Percentiles rank a stretch among this genome's conserved stretches.
Conservation (phyloP, 768 basidiomycete species). For the Tephrocybe sp. region DNA sequence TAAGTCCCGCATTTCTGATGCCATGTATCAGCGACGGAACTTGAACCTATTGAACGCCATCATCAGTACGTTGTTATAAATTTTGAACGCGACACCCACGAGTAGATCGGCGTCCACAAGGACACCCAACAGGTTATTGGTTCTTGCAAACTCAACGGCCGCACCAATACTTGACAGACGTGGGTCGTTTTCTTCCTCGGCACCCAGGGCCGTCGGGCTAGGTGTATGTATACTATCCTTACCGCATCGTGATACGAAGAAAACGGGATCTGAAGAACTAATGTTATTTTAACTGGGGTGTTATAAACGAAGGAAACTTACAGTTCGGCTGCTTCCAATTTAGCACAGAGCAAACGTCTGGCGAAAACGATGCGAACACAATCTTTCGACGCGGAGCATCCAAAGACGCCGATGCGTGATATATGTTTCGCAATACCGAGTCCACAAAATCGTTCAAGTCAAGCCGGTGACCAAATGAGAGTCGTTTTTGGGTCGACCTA, state of each 20-base stretch:
- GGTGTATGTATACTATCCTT: constrained; percentile 41
- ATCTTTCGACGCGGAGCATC: constrained; percentile 71
- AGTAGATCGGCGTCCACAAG: constrained; percentile 85
- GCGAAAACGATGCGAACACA: constrained; percentile 91
- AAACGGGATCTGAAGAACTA: constrained; percentile 79
- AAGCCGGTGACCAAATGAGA: constrained; percentile 49
- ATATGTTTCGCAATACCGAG: constrained; percentile 80
- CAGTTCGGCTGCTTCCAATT: constrained; percentile 99
- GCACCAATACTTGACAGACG: constrained; percentile 75
- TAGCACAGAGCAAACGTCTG: constrained; percentile 84
- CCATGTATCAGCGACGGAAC: constrained; percentile 90
- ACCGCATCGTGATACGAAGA: constrained; percentile 90
- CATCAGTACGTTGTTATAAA: constrained; percentile 9
- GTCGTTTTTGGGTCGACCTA: constrained; percentile 40
- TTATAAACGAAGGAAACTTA: constrained; percentile 34
- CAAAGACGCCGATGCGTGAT: constrained; percentile 56
- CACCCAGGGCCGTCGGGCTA: constrained; percentile 37
- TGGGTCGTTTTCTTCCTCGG: constrained; percentile 45
- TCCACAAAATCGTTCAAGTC: constrained; percentile 86
- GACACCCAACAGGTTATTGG: constrained; percentile 91
- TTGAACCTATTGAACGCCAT: constrained; percentile 52
- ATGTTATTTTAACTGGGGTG: neutral
- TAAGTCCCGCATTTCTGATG: constrained; percentile 84
- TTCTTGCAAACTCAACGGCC: constrained; percentile 91
- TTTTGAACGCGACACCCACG: constrained; percentile 46